These are phyloP conservation scores for Acanthamoeba divionensis DNA, from an alignment of 208 protist genomes.

Conservation along the genomic window DNA sequence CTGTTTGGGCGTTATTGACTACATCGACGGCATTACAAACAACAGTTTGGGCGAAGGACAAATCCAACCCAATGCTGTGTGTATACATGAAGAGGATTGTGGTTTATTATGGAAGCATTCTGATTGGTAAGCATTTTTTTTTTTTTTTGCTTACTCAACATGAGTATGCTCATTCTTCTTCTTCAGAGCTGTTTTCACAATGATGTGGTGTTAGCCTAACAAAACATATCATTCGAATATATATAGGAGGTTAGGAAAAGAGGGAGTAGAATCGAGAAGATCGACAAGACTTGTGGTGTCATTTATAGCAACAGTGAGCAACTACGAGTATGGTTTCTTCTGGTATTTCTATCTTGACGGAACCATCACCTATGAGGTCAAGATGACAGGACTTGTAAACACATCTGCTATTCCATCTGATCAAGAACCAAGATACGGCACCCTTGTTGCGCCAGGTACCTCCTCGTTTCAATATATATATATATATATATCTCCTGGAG, in stretches of 20 bases:
- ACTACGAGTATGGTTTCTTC: slow-evolving; percentile 69
- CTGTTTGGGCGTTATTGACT: slow-evolving; percentile 58
- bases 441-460: not conserved
- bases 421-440: not conserved
- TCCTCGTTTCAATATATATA: not conserved
- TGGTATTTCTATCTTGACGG: slow-evolving; percentile 54
- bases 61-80: slow-evolving; percentile 54
- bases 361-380: slow-evolving; percentile 54
- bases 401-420: slow-evolving; percentile 12
- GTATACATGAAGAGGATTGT: slow-evolving; percentile 64
- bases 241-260: not conserved
- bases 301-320: slow-evolving; percentile 65
- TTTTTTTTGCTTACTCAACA: not conserved
- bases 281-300: slow-evolving; percentile 48
- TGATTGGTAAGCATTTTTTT: slow-evolving; percentile 48
- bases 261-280: not conserved
- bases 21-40: slow-evolving; percentile 48
- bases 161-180: slow-evolving; percentile 48
- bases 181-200: too few relatives aligned
- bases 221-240: not conserved
- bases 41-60: not conserved
- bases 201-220: not conserved
- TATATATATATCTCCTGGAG: not conserved
- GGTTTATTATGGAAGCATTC: slow-evolving; percentile 66
- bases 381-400: slow-evolving; percentile 61